These are phyloP conservation scores for Aspergillus sp. DNA, from an alignment of 2,329 filamentous ascomycete species.

Conservation along the genomic window DNA sequence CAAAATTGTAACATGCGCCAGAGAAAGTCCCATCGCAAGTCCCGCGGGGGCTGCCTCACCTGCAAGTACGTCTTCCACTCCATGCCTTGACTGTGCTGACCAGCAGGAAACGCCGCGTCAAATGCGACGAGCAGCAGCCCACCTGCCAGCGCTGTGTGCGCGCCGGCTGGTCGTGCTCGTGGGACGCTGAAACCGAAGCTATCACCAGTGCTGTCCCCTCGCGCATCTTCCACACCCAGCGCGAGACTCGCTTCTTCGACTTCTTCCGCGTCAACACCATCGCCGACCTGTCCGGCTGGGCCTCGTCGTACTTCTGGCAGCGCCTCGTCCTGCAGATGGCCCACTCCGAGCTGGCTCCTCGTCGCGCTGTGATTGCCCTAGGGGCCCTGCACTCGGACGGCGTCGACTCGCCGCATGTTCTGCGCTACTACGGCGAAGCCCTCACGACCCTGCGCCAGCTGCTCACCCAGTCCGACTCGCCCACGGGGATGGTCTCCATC, in stretches of 20 bases:
- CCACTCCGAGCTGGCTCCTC: background rate
- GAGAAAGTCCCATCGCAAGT: too few relatives aligned
- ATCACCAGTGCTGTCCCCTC: background rate
- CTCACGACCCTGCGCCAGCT: too few relatives aligned
- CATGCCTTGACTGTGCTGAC: background rate
- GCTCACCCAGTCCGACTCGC: too few relatives aligned
- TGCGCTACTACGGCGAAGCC: too few relatives aligned
- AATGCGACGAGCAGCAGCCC: background rate
- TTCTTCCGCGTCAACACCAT: background rate
- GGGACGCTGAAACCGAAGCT: background rate
- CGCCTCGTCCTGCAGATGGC: background rate
- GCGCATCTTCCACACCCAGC: background rate
- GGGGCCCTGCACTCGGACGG: too few relatives aligned
- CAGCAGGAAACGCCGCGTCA: background rate
- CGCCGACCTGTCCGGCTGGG: background rate
- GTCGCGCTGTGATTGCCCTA: too few relatives aligned
- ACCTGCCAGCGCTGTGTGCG: background rate
- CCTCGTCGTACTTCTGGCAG: background rate
- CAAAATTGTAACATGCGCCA: too few relatives aligned
- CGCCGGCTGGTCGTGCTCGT: background rate
- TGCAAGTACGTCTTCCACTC: too few relatives aligned
- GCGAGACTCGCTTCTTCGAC: background rate
- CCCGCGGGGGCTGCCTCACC: too few relatives aligned
- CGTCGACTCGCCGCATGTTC: too few relatives aligned
- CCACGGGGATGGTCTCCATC: too few relatives aligned